phyloP scores from a whole-genome alignment of 78 protist species.

The Trichosphaerium sp. region DNA sequence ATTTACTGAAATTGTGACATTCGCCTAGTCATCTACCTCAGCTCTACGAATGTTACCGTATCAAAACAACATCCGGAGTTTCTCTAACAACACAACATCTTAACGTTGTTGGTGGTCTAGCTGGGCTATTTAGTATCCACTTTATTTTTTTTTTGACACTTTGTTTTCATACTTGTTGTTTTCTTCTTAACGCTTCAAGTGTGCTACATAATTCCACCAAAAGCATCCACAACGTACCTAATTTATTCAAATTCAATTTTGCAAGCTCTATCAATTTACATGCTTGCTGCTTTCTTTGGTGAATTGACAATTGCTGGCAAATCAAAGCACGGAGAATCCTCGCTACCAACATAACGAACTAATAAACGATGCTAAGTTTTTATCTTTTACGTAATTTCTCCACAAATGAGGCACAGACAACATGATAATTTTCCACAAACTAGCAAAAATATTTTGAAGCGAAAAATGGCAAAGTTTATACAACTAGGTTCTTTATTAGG shows the following conservation, averaged over 20 bases:
- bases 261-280: neutral
- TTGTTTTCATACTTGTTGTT: neutral
- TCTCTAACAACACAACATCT: slow-evolving; percentile 3
- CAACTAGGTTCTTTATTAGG: too few species aligned
- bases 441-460: too few species aligned
- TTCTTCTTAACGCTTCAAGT: neutral
- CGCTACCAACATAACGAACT: too few species aligned
- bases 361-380: too few species aligned
- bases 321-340: too few species aligned
- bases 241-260: neutral
- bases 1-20: neutral
- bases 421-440: too few species aligned
- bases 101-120: slow-evolving; percentile 6
- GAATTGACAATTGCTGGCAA: too few species aligned
- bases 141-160: neutral
- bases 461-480: too few species aligned
- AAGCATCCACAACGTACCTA: neutral
- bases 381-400: too few species aligned
- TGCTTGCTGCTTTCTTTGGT: too few species aligned
- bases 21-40: slow-evolving; percentile 8
- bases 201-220: neutral
- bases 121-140: neutral
- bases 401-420: too few species aligned
- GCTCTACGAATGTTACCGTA: neutral
- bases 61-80: slow-evolving; percentile 1